phyloP scores from a whole-genome alignment of 2,329 filamentous ascomycete genomes.

The Fusarium floridanum region DNA sequence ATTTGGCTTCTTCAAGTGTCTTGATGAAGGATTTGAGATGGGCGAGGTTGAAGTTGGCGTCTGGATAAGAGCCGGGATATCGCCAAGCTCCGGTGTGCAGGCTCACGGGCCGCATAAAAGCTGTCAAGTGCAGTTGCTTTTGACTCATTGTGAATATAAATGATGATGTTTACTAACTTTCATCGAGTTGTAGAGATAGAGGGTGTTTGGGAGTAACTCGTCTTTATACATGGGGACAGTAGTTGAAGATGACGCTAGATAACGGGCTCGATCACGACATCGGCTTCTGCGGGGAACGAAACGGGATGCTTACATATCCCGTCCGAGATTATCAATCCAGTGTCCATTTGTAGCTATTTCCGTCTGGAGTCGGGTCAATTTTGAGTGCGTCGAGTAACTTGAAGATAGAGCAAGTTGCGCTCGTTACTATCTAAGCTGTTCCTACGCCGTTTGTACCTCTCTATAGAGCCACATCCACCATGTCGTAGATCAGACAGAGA shows the following conservation, averaged over 20 bases:
- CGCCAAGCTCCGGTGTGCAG: conserved; percentile 69
- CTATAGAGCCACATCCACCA: neutral
- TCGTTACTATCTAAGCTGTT: neutral
- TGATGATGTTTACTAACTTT: too few species aligned
- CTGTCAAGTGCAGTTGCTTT: conserved; percentile 65
- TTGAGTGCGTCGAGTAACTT: neutral
- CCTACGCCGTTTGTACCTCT: neutral
- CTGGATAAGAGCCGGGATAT: conserved; percentile 66
- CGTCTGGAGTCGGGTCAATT: neutral
- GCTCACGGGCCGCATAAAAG: conserved; percentile 70
- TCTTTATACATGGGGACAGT: neutral
- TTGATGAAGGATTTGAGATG: conserved; percentile 67
- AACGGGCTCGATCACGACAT: conserved; percentile 36
- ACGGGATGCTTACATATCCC: conserved; percentile 9
- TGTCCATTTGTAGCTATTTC: neutral
- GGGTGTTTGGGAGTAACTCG: neutral
- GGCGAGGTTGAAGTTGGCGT: conserved; percentile 69
- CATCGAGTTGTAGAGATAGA: too few species aligned
- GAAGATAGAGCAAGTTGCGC: neutral
- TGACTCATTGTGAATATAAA: conserved; percentile 22
- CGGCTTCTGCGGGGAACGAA: conserved; percentile 14
- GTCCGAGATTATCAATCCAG: conserved; percentile 3
- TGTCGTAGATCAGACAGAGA: neutral
- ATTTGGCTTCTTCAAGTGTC: conserved; percentile 66
- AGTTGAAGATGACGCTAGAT: conserved; percentile 29